Evolutionary conservation across 352 stramenopile genomes (phyloP), one percentile per base, ranked within the genome.

Genomic region (Pythium dissotocum): DNA sequence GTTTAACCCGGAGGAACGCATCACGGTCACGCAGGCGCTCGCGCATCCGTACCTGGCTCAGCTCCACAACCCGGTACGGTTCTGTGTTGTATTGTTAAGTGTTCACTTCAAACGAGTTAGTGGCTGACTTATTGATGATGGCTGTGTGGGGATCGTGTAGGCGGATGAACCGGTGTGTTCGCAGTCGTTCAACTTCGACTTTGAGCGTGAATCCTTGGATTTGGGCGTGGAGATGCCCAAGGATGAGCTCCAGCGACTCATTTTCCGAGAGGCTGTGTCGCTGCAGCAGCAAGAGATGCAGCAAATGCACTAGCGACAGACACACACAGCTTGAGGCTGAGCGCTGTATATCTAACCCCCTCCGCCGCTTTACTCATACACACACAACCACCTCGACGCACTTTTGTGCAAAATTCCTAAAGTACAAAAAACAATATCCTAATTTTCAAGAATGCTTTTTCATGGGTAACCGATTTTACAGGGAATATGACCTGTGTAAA

Each of bases 1-100:
- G 55, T 98, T 98, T 60, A 97, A 98, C 71, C 95, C 95, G 0
- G 73, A 81, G n/a, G 89, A 98, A 70, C 89, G 95, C n/a, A 97
- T 98, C 75, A 97, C 87, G 2, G 91, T 98, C 36, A 75, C 89
- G 10, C 89, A 98, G 58, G 95, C 95, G 14, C 78, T 99, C 9
- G 78, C 77, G 63, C 93, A 98, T 76, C 89, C 90, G 63, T 97
- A 97, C 69, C 63, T 97, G 66, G 79, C 76, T 6, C 88, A 97
- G 46, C 85, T 98, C 49, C 94, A 98, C 77, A 96, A 98, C 48
- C 78, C 85, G 4, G 89, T 97, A 30, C 21, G 63, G 10, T 10
- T 38, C 28, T 6, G 18, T 52, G 21, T 24, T 24, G 21, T 24
- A 24, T 24, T 24, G 21, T 24, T 24, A 24, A 24, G 21, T 24